These are phyloP conservation scores for Debaryomyces udenii DNA, from an alignment of 1,139 yeast genomes.

Conservation along the genomic window DNA sequence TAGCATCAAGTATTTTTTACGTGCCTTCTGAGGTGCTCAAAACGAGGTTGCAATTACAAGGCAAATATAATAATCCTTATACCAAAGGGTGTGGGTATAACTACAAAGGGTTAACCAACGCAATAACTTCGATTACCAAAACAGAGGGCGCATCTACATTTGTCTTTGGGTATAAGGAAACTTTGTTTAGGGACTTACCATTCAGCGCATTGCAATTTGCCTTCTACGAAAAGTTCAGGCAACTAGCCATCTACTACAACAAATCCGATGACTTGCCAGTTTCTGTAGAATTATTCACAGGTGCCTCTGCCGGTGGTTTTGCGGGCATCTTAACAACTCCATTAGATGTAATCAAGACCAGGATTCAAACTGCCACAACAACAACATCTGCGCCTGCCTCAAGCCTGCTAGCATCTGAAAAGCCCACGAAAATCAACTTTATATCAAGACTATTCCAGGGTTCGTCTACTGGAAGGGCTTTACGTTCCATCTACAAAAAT, in stretches of 20 bases:
- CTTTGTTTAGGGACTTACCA: conserved; percentile 87
- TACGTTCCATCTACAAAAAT: conserved; percentile 63
- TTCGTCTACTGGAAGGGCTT: conserved; percentile 63
- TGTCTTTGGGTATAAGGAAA: conserved; percentile 91
- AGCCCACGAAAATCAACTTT: not conserved
- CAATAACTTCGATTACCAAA: conserved; percentile 61
- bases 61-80: conserved; percentile 76
- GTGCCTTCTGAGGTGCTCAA: conserved; percentile 98
- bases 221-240: conserved; percentile 84
- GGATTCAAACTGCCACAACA: conserved; percentile 71
- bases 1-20: conserved; percentile 86
- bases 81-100: conserved; percentile 82
- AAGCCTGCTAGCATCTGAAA: conserved; percentile 11
- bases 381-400: conserved; percentile 10
- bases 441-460: conserved; percentile 32
- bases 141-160: conserved; percentile 77
- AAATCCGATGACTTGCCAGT: conserved; percentile 56
- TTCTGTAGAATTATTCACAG: conserved; percentile 70
- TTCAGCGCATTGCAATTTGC: conserved; percentile 96
- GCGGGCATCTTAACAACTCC: conserved; percentile 88
- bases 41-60: conserved; percentile 90
- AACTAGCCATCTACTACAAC: conserved; percentile 54
- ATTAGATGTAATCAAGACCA: conserved; percentile 88
- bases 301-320: conserved; percentile 96
- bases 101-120: conserved; percentile 71